Conservation (phyloP, 1,284 basidiomycete genomes). For the Cryptococcus maquisensis region DNA sequence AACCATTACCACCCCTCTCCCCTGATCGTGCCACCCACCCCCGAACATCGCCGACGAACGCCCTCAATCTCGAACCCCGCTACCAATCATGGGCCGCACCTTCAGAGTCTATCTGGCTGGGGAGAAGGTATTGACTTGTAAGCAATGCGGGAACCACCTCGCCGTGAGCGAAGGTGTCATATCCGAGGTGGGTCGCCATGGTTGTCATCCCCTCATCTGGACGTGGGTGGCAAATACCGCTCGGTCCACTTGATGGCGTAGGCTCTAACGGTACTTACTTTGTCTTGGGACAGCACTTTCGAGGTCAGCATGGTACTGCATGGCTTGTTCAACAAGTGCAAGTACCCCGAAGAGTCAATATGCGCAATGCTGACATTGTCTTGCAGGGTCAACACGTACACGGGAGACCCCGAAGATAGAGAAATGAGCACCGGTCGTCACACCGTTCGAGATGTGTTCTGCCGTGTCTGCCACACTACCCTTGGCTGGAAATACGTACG, state of each 20-base stretch:
- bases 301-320: slow-evolving; percentile 89
- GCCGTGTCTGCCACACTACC: slow-evolving; percentile 75
- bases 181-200: slow-evolving; percentile 64
- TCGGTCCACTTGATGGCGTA: background rate
- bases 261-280: background rate
- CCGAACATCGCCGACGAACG: no score
- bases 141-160: slow-evolving; percentile 85
- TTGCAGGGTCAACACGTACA: slow-evolving; percentile 75
- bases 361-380: background rate
- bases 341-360: slow-evolving; percentile 44
- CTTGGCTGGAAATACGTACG: slow-evolving; percentile 98
- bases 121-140: slow-evolving; percentile 80
- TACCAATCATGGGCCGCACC: slow-evolving; percentile 35
- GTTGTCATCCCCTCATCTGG: background rate
- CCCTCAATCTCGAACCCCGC: no score
- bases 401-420: slow-evolving; percentile 82
- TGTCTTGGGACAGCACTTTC: slow-evolving; percentile 65
- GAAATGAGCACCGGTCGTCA: slow-evolving; percentile 97
- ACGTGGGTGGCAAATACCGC: slow-evolving; percentile 7
- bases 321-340: slow-evolving; percentile 90
- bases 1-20: no score
- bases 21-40: no score
- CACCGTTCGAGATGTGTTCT: slow-evolving; percentile 91
- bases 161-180: slow-evolving; percentile 89
- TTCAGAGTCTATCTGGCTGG: slow-evolving; percentile 78